Evolutionary conservation across 2,329 filamentous ascomycete genomes (phyloP).

Genomic region (Curvularia hawaiiensis): DNA sequence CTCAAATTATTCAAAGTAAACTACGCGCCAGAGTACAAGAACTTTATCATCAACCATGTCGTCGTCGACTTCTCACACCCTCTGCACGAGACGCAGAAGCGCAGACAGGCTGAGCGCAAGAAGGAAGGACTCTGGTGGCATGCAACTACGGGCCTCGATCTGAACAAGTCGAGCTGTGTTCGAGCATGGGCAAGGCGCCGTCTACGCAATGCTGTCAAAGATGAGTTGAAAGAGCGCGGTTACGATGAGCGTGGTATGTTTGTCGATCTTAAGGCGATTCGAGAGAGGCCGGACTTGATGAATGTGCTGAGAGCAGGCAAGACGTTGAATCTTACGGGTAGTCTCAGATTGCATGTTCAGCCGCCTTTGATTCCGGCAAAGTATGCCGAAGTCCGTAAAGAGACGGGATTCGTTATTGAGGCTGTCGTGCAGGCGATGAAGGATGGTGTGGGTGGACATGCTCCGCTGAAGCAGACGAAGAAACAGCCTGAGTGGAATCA

Average conservation of each 20-base stretch:
- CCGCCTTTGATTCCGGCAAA: constrained; percentile 34
- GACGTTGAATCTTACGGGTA: constrained; percentile 28
- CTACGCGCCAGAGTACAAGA: constrained; percentile 32
- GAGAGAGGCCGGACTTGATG: constrained; percentile 4
- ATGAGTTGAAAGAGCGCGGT: constrained; percentile 34
- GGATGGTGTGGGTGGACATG: not conserved
- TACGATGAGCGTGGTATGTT: constrained; percentile 37
- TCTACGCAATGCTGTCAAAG: constrained; percentile 38
- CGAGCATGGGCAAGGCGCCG: constrained; percentile 39
- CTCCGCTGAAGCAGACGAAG: not conserved
- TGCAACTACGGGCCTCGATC: constrained; percentile 26
- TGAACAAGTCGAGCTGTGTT: constrained; percentile 41
- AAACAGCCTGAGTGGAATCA: not conserved
- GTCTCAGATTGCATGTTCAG: constrained; percentile 32
- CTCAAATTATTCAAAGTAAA: constrained; percentile 29
- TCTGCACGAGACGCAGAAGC: constrained; percentile 27
- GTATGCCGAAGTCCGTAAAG: constrained; percentile 31
- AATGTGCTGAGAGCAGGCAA: constrained; percentile 9
- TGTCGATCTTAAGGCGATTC: constrained; percentile 10
- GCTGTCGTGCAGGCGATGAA: constrained; percentile 5
- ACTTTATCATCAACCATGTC: constrained; percentile 31
- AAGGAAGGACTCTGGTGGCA: constrained; percentile 43
- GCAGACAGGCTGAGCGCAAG: constrained; percentile 24
- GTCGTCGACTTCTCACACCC: constrained; percentile 33
- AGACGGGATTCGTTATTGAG: constrained; percentile 28